Evolutionary conservation across 495 filamentous ascomycete species (phyloP).

Genomic region (Aspergillus saccharolyticus): DNA sequence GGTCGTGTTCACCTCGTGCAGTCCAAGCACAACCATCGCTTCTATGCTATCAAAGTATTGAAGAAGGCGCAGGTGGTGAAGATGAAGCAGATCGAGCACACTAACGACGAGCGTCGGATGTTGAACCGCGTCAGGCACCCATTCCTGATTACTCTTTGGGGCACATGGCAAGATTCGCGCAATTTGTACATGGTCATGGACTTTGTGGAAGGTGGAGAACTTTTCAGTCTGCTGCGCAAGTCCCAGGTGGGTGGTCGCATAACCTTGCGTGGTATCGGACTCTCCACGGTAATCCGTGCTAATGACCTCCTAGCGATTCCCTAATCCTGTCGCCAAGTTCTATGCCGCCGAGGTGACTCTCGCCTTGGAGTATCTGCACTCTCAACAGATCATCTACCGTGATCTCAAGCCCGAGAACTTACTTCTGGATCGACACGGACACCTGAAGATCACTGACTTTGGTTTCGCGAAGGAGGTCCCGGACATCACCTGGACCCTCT

Average conservation of each 20-base stretch:
- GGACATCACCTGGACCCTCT: conserved; percentile 98
- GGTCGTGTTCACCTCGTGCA: conserved; percentile 94
- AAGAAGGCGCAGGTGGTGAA: conserved; percentile 98
- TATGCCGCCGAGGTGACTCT: conserved; percentile 97
- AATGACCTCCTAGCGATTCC: conserved; percentile 69
- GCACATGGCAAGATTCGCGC: conserved; percentile 90
- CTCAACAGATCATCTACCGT: conserved; percentile 91
- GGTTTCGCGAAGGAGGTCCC: conserved; percentile 97
- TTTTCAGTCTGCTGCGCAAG: conserved; percentile 92
- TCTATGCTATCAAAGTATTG: conserved; percentile 96
- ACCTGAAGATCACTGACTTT: conserved; percentile 98
- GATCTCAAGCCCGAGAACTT: conserved; percentile 97
- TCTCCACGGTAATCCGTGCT: background rate
- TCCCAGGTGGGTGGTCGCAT: conserved; percentile 69
- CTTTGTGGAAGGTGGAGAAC: conserved; percentile 97
- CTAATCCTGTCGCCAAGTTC: conserved; percentile 97
- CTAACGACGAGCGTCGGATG: conserved; percentile 95
- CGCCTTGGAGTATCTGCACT: conserved; percentile 93
- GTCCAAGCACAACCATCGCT: conserved; percentile 93
- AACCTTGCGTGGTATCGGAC: background rate
- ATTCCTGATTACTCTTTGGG: conserved; percentile 96
- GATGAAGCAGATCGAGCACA: conserved; percentile 99
- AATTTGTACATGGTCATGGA: conserved; percentile 99
- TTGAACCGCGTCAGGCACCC: conserved; percentile 92
- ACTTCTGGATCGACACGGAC: conserved; percentile 90